A percentile compares a stretch with the other conserved stretches of the same genome.
These are phyloP conservation scores for Candida manassasensis DNA, from an alignment of 805 yeast species.

Conservation along the genomic window DNA sequence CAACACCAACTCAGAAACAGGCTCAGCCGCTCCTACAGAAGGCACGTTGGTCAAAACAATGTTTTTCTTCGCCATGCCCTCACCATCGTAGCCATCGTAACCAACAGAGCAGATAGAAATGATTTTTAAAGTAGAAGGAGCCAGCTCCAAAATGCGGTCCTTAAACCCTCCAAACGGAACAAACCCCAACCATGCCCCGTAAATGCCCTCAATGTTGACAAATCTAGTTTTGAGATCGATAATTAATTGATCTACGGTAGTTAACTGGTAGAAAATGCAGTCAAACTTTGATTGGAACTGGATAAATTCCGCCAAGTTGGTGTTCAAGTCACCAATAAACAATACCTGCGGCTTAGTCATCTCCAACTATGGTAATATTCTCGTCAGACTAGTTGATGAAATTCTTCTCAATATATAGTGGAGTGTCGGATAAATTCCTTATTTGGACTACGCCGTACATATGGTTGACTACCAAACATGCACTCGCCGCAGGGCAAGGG, in stretches of 20 bases:
- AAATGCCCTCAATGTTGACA: slow-evolving; percentile 46
- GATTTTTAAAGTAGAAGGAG: slow-evolving; percentile 44
- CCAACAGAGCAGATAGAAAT: slow-evolving; percentile 58
- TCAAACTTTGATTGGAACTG: slow-evolving; percentile 36
- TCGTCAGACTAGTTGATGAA: background rate
- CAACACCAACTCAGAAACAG: slow-evolving; percentile 71
- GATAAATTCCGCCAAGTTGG: slow-evolving; percentile 41
- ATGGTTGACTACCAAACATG: no score
- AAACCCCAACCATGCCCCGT: slow-evolving; percentile 59
- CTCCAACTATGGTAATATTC: background rate
- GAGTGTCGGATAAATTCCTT: slow-evolving; percentile 1
- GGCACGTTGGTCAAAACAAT: slow-evolving; percentile 59
- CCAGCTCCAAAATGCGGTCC: slow-evolving; percentile 35
- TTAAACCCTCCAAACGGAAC: slow-evolving; percentile 47
- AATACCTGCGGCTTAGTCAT: slow-evolving; percentile 36
- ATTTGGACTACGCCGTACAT: background rate
- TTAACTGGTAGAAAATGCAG: slow-evolving; percentile 34
- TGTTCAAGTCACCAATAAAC: slow-evolving; percentile 48
- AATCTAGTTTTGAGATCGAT: slow-evolving; percentile 37
- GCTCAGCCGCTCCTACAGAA: slow-evolving; percentile 52
- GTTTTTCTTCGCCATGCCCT: slow-evolving; percentile 33
- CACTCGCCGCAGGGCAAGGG: no score
- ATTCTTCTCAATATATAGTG: background rate
- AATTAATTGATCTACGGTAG: slow-evolving; percentile 39
- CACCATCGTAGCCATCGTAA: slow-evolving; percentile 45